A percentile compares a stretch with the other conserved stretches of the same genome.
Evolutionary conservation across 2,329 filamentous ascomycete species (phyloP).

Genomic region (Ceratocystis variospora): DNA sequence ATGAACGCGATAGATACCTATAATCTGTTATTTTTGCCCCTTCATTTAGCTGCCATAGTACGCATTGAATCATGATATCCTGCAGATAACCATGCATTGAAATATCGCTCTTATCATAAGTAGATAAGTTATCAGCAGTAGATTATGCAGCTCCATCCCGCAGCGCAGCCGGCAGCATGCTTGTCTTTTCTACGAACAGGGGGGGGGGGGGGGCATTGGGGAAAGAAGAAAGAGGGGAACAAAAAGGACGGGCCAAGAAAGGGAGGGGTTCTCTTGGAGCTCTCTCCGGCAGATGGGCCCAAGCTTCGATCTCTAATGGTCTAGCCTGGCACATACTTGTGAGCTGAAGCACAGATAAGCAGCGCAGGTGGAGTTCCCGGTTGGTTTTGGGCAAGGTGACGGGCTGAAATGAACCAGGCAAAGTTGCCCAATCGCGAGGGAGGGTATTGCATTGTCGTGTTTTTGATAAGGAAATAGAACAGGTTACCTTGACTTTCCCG

Average conservation of each 20-base stretch:
- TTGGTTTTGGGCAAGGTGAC: background rate
- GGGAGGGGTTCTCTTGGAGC: background rate
- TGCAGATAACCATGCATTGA: background rate
- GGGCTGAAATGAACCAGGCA: background rate
- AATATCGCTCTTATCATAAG: background rate
- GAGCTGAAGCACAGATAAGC: background rate
- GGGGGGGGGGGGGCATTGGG: background rate
- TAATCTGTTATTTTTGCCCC: background rate
- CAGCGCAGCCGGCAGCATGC: background rate
- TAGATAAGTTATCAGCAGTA: constrained; percentile 4
- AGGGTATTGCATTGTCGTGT: background rate
- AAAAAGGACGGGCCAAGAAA: background rate
- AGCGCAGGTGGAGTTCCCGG: background rate
- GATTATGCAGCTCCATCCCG: constrained; percentile 4
- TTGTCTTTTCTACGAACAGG: background rate
- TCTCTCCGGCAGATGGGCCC: background rate
- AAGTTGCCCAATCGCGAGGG: background rate
- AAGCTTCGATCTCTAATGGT: background rate
- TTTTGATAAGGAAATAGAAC: background rate
- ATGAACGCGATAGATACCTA: too few relatives aligned
- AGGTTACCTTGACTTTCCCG: background rate
- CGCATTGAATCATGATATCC: background rate
- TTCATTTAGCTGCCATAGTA: background rate
- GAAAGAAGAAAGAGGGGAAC: background rate
- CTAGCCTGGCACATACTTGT: background rate